These are phyloP conservation scores for Daldinia grandis DNA, from an alignment of 495 filamentous ascomycete genomes.

Conservation along the genomic window DNA sequence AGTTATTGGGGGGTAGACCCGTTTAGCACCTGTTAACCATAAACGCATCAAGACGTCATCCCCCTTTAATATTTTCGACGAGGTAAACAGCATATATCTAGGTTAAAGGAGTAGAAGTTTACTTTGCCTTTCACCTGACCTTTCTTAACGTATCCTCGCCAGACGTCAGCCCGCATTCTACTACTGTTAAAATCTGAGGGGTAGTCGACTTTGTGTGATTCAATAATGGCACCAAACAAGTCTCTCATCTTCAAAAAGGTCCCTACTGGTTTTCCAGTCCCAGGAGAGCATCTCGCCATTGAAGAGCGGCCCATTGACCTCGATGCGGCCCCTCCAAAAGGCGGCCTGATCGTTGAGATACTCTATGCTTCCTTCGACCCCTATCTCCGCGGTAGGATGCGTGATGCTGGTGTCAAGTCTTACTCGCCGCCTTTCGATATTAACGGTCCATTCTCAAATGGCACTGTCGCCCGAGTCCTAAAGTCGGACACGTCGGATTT, in stretches of 20 bases:
- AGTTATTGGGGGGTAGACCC: neutral
- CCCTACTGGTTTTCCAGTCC: slow-evolving; percentile 72
- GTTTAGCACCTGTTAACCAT: slow-evolving; percentile 4
- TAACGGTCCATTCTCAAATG: slow-evolving; percentile 65
- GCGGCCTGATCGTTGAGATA: slow-evolving; percentile 76
- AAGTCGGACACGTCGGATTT: slow-evolving; percentile 69
- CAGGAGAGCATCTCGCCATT: slow-evolving; percentile 76
- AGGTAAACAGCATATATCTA: neutral
- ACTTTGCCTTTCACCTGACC: neutral
- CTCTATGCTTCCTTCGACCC: slow-evolving; percentile 87
- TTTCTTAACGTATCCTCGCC: neutral
- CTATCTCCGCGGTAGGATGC: slow-evolving; percentile 81
- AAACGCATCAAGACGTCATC: slow-evolving; percentile 15
- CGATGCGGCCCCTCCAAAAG: slow-evolving; percentile 66
- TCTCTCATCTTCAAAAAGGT: slow-evolving; percentile 78
- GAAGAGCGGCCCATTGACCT: slow-evolving; percentile 74
- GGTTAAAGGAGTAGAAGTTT: no score
- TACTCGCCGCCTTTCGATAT: slow-evolving; percentile 68
- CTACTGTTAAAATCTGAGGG: neutral
- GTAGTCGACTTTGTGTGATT: neutral
- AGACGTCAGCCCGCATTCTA: neutral
- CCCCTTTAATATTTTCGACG: neutral
- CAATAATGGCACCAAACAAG: slow-evolving; percentile 72
- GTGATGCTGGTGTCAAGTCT: slow-evolving; percentile 60
- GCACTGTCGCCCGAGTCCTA: slow-evolving; percentile 67